These are phyloP conservation scores for Colletotrichum spinosum DNA, from an alignment of 2,329 filamentous ascomycete genomes.

Conservation along the genomic window DNA sequence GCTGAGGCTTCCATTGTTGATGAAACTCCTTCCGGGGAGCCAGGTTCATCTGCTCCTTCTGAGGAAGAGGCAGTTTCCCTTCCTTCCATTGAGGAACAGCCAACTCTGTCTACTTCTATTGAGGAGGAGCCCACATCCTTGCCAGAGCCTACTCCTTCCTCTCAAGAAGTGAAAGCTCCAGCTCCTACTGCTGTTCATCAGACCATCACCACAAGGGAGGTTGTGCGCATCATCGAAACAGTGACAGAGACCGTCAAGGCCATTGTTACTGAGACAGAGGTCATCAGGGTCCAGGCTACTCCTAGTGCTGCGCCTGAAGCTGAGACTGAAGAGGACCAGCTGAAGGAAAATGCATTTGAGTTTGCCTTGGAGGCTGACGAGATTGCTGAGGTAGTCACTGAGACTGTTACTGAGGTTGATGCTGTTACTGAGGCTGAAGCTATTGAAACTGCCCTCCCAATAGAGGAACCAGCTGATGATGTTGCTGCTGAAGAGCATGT, in stretches of 20 bases:
- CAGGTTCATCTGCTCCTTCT: not conserved
- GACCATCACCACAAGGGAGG: constrained; percentile 44
- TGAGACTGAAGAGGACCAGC: not conserved
- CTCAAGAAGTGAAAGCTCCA: constrained; percentile 1
- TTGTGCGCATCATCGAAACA: constrained; percentile 49
- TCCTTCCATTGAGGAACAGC: not conserved
- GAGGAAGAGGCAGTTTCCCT: not conserved
- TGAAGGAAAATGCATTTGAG: not conserved
- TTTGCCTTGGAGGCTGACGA: not conserved
- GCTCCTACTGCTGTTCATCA: constrained; percentile 37
- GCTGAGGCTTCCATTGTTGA: too few species aligned
- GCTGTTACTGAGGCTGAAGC: constrained; percentile 2
- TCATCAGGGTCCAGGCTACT: constrained; percentile 23
- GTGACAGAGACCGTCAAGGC: constrained; percentile 43
- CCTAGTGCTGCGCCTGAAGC: constrained; percentile 1
- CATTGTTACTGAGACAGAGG: constrained; percentile 44
- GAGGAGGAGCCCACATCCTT: not conserved
- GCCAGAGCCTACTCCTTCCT: not conserved
- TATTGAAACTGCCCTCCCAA: not conserved
- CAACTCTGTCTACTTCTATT: not conserved
- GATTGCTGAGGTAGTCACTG: not conserved
- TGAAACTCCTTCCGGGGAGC: not conserved
- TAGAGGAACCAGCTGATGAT: not conserved
- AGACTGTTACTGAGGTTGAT: not conserved
- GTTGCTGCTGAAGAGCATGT: not conserved